A percentile compares a stretch with the other conserved stretches of the same genome.
phyloP scores from a whole-genome alignment of 1,284 basidiomycete species.

The Ganoderma sinense region DNA sequence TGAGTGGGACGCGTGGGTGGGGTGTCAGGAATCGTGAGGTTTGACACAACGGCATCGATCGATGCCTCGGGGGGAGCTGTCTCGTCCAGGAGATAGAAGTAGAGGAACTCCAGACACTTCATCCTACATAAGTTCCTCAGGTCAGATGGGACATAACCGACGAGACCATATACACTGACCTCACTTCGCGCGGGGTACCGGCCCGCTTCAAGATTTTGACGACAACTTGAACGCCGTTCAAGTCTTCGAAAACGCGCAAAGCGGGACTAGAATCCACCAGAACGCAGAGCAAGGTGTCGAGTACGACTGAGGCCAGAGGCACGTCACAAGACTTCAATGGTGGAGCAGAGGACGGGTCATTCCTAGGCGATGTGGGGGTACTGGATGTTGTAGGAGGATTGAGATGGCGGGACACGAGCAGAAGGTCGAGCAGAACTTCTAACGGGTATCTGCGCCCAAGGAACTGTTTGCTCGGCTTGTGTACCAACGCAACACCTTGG shows the following conservation, averaged over 20 bases:
- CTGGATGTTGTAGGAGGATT: slow-evolving; percentile 38
- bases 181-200: slow-evolving; percentile 81
- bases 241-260: slow-evolving; percentile 79
- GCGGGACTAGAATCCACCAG: slow-evolving; percentile 83
- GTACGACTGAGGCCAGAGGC: slow-evolving; percentile 62
- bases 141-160: not conserved
- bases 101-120: slow-evolving; percentile 93
- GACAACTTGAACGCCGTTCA: slow-evolving; percentile 78
- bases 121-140: slow-evolving; percentile 58
- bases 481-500: slow-evolving; percentile 83
- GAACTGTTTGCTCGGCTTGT: slow-evolving; percentile 71
- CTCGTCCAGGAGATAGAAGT: slow-evolving; percentile 92
- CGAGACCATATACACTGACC: slow-evolving; percentile 55
- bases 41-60: slow-evolving; percentile 8
- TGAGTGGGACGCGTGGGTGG: slow-evolving; percentile 9
- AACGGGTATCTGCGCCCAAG: slow-evolving; percentile 74
- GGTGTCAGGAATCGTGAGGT: slow-evolving; percentile 15
- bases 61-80: slow-evolving; percentile 25
- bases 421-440: slow-evolving; percentile 79
- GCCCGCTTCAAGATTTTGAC: slow-evolving; percentile 86
- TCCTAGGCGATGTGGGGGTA: slow-evolving; percentile 26
- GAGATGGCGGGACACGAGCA: slow-evolving; percentile 74
- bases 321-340: slow-evolving; percentile 24
- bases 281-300: slow-evolving; percentile 86
- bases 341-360: slow-evolving; percentile 30